Evolutionary conservation across 2,329 filamentous ascomycete genomes (phyloP).

Genomic region (Scopulariopsis brevicaulis): DNA sequence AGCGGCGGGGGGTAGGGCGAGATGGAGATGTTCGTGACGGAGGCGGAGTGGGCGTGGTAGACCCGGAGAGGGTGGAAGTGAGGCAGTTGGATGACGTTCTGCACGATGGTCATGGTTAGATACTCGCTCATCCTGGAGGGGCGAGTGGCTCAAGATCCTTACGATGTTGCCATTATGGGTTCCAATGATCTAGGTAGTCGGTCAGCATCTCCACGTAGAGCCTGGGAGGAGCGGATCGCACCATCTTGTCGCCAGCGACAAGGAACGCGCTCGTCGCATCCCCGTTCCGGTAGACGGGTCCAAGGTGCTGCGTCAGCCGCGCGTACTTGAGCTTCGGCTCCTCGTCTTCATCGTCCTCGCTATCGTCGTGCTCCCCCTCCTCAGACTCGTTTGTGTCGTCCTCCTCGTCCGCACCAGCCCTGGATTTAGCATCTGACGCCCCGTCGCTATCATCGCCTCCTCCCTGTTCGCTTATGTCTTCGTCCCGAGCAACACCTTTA

Average conservation of each 20-base stretch:
- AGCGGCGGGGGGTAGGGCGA: slow-evolving; percentile 65
- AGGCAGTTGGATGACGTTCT: slow-evolving; percentile 82
- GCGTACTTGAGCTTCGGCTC: slow-evolving; percentile 92
- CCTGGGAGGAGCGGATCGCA: slow-evolving; percentile 28
- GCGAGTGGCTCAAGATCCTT: slow-evolving; percentile 21
- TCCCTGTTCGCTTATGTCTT: slow-evolving; percentile 7
- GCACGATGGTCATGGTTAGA: slow-evolving; percentile 14
- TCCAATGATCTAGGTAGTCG: slow-evolving; percentile 59
- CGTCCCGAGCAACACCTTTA: slow-evolving; percentile 4
- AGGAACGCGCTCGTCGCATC: slow-evolving; percentile 89
- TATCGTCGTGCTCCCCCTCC: slow-evolving; percentile 50
- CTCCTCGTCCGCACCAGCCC: slow-evolving; percentile 9
- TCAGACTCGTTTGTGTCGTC: slow-evolving; percentile 20
- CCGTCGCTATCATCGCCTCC: slow-evolving; percentile 11
- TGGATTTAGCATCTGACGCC: slow-evolving; percentile 1
- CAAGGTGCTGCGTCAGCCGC: slow-evolving; percentile 70
- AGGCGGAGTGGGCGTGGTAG: slow-evolving; percentile 89
- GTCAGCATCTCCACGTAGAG: background rate
- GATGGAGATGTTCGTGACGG: slow-evolving; percentile 79
- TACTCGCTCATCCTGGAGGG: background rate
- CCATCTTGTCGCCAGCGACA: slow-evolving; percentile 94
- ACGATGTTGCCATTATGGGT: slow-evolving; percentile 97
- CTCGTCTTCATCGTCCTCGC: slow-evolving; percentile 79
- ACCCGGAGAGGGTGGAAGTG: slow-evolving; percentile 70
- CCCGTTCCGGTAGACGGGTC: slow-evolving; percentile 79